Percentiles rank a stretch among this genome's conserved stretches.
These are phyloP conservation scores for Aspergillus vadensis DNA, from an alignment of 2,329 filamentous ascomycete genomes.

Conservation along the genomic window DNA sequence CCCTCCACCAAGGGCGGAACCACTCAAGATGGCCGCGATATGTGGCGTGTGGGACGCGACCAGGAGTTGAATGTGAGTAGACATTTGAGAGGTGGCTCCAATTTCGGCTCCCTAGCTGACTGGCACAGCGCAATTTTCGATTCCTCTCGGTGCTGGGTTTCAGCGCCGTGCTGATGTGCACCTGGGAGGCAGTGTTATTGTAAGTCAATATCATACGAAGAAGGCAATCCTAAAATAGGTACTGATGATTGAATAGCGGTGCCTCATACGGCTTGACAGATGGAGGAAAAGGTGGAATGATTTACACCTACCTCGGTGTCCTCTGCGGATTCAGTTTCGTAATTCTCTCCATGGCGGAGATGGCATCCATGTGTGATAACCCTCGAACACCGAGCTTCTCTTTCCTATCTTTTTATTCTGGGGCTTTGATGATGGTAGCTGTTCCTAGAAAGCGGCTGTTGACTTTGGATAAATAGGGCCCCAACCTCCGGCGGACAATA, in stretches of 20 bases:
- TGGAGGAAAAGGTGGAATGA: constrained; percentile 39
- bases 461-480: constrained; percentile 22
- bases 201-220: background rate
- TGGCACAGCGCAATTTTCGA: constrained; percentile 36
- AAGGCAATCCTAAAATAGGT: background rate
- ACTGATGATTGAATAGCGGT: constrained; percentile 10
- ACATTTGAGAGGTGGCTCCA: no score
- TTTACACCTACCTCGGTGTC: constrained; percentile 41
- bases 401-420: no score
- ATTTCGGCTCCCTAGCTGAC: background rate
- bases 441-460: no score
- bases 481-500: constrained; percentile 45
- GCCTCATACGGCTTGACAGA: constrained; percentile 35
- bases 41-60: constrained; percentile 36
- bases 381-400: no score
- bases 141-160: constrained; percentile 40
- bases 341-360: constrained; percentile 44
- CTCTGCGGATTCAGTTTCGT: constrained; percentile 41
- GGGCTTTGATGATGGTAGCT: no score
- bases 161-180: constrained; percentile 36
- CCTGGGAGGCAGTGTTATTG: constrained; percentile 34
- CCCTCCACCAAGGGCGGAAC: constrained; percentile 24
- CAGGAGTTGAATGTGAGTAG: constrained; percentile 34
- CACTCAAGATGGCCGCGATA: constrained; percentile 34
- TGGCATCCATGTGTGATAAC: constrained; percentile 48